Percentiles rank a stretch among this genome's conserved stretches.
phyloP scores from a whole-genome alignment of 2,329 filamentous ascomycete species.

The Hymenoscyphus occultus region DNA sequence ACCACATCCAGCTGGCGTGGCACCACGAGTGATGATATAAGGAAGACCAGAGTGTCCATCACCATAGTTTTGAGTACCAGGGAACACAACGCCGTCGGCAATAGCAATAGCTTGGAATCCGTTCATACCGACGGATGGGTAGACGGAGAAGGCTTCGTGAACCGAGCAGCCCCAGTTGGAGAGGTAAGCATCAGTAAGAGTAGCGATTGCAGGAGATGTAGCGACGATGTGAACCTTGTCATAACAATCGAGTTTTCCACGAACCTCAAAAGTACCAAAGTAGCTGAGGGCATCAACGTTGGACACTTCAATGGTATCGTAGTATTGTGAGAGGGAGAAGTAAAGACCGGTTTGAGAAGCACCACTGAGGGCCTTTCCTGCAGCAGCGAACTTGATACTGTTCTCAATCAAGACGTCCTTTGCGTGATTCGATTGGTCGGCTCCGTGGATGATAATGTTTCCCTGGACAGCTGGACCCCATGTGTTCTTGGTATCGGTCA shows the following conservation, averaged over 20 bases:
- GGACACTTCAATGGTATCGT: conserved; percentile 32
- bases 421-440: conserved; percentile 37
- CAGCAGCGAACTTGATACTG: conserved; percentile 39
- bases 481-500: conserved; percentile 39
- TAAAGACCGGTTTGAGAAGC: conserved; percentile 39
- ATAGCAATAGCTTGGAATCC: conserved; percentile 43
- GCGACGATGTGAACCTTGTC: conserved; percentile 43
- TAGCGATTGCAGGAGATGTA: conserved; percentile 35
- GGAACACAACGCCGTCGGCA: conserved; percentile 38
- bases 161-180: conserved; percentile 44
- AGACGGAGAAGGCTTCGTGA: conserved; percentile 42
- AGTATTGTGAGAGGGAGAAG: conserved; percentile 44
- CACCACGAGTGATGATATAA: conserved; percentile 44
- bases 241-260: conserved; percentile 41
- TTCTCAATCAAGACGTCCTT: conserved; percentile 41
- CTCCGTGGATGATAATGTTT: conserved; percentile 42
- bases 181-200: conserved; percentile 39
- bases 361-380: conserved; percentile 25
- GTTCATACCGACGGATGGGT: conserved; percentile 37
- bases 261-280: conserved; percentile 42
- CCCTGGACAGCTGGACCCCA: conserved; percentile 43
- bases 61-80: conserved; percentile 38
- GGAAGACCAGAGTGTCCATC: conserved; percentile 41
- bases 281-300: conserved; percentile 33
- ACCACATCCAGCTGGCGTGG: conserved; percentile 42